phyloP scores from a whole-genome alignment of 75 land plant species.

The Pinus taeda region DNA sequence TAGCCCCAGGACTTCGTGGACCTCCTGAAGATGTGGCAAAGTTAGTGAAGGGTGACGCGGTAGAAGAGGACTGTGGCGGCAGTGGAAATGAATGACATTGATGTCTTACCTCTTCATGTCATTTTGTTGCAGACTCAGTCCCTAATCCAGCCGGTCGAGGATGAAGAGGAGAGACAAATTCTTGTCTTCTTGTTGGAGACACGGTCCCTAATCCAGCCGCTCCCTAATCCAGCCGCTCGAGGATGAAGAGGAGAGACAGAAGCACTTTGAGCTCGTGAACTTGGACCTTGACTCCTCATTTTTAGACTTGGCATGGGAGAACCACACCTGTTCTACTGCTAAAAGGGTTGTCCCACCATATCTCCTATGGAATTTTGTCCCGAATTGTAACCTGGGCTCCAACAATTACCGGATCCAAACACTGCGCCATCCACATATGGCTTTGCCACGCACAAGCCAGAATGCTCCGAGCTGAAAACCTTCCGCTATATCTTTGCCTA shows the following conservation, averaged over 20 bases:
- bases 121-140: conserved; percentile 46
- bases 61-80: conserved; percentile 43
- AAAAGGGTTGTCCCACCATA: conserved; percentile 37
- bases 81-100: conserved; percentile 56
- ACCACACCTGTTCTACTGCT: conserved; percentile 7
- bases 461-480: conserved; percentile 53
- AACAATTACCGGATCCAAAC: conserved; percentile 62
- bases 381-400: conserved; percentile 78
- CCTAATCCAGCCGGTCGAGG: conserved; percentile 30
- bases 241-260: conserved; percentile 68
- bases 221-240: no score
- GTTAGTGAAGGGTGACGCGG: conserved; percentile 19
- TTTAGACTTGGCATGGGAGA: conserved; percentile 38
- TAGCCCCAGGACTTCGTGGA: conserved; percentile 18
- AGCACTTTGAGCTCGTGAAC: conserved; percentile 32
- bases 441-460: conserved; percentile 21
- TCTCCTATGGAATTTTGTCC: conserved; percentile 70
- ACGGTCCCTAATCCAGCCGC: no score
- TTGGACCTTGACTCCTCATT: conserved; percentile 50
- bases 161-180: conserved; percentile 79
- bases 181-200: no score
- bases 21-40: conserved; percentile 20
- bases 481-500: no score
- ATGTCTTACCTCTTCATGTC: conserved; percentile 48
- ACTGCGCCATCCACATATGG: conserved; percentile 29